Percentiles rank a stretch among this genome's conserved stretches.
These are phyloP conservation scores for Selenicereus undatus DNA, from an alignment of 148 eudicot genomes.

Conservation along the genomic window DNA sequence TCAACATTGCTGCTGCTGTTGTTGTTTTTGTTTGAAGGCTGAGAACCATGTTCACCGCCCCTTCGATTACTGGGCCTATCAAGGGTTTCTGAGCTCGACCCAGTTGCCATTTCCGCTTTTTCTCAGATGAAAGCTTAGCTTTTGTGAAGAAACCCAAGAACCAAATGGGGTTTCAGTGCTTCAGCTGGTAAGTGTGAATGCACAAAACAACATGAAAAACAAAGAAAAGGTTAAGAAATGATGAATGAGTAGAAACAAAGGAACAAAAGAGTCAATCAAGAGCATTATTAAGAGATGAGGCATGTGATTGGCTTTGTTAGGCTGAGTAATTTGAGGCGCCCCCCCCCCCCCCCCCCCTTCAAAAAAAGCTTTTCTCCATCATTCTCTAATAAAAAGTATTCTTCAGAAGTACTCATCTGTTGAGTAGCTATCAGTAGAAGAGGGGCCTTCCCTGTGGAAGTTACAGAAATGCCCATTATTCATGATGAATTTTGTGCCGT, in stretches of 20 bases:
- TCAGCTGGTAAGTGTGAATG: slow-evolving; percentile 9
- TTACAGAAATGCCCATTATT: not conserved
- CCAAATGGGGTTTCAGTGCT: slow-evolving; percentile 10
- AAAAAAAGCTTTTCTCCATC: slow-evolving; percentile 16
- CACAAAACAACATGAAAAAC: not conserved
- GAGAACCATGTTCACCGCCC: slow-evolving; percentile 38
- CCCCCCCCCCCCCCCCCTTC: too few species aligned
- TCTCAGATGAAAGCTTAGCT: slow-evolving; percentile 27
- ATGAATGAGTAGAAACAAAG: slow-evolving; percentile 27
- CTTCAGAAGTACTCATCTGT: not conserved
- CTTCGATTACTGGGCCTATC: slow-evolving; percentile 31
- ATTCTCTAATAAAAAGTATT: not conserved
- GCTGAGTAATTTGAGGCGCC: not conserved
- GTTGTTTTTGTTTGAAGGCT: slow-evolving; percentile 24
- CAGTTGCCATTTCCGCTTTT: slow-evolving; percentile 51
- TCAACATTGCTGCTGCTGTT: slow-evolving; percentile 32
- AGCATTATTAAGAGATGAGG: slow-evolving; percentile 13
- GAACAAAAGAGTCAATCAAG: slow-evolving; percentile 15
- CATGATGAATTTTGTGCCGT: not conserved
- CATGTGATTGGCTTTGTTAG: slow-evolving; percentile 17
- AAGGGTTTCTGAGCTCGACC: slow-evolving; percentile 58
- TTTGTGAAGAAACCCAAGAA: not conserved
- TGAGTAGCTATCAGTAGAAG: not conserved
- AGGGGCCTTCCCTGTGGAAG: not conserved
- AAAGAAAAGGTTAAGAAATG: slow-evolving; percentile 3